phyloP scores from a whole-genome alignment of 352 stramenopile genomes.

The Phytopythium cucurbitacearum region DNA sequence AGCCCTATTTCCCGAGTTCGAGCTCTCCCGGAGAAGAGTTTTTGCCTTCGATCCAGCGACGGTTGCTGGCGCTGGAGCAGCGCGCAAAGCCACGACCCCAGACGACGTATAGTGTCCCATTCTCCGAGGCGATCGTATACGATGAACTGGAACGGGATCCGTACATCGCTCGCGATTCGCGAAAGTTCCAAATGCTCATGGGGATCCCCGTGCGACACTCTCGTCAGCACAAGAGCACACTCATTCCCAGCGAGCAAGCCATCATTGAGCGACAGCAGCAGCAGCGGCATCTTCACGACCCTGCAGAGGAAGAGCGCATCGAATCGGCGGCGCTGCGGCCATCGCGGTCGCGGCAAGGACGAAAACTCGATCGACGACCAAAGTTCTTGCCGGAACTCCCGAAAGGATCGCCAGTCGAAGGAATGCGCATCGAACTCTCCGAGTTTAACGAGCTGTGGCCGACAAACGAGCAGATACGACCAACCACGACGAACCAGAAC shows the following conservation, averaged over 20 bases:
- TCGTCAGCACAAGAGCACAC: constrained; percentile 20
- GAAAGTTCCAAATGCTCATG: constrained; percentile 50
- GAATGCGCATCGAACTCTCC: constrained; percentile 7
- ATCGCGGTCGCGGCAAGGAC: background rate
- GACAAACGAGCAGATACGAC: constrained; percentile 3
- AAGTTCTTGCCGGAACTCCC: constrained; percentile 18
- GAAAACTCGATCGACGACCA: constrained; percentile 7
- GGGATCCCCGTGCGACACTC: constrained; percentile 31
- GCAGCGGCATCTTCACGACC: constrained; percentile 11
- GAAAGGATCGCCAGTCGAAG: constrained; percentile 5
- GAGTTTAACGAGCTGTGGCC: constrained; percentile 21
- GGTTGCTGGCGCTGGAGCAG: constrained; percentile 22
- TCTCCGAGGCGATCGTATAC: constrained; percentile 30
- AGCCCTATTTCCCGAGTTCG: constrained; percentile 46
- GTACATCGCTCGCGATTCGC: constrained; percentile 51
- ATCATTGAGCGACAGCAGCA: constrained; percentile 30
- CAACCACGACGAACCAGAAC: constrained; percentile 9
- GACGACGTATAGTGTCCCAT: constrained; percentile 29
- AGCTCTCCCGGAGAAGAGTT: constrained; percentile 37
- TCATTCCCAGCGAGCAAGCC: constrained; percentile 32
- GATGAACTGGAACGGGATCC: constrained; percentile 41
- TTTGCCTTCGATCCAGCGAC: constrained; percentile 40
- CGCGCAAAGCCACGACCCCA: constrained; percentile 12
- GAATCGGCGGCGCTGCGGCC: constrained; percentile 9
- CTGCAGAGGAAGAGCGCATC: constrained; percentile 19